phyloP scores from a whole-genome alignment of 768 basidiomycete genomes.

The Russula abietina region DNA sequence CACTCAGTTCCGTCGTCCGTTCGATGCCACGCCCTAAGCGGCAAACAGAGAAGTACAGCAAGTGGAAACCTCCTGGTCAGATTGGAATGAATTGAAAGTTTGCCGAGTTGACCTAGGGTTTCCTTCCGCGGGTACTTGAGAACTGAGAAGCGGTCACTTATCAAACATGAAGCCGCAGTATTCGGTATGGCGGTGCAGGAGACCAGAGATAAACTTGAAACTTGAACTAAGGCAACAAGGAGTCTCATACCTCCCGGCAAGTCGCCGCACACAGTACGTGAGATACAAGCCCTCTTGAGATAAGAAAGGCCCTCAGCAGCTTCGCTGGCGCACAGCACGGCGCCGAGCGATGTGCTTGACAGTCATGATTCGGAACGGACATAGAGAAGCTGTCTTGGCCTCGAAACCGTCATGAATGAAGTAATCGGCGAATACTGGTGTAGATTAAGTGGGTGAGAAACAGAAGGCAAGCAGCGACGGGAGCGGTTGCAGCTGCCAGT shows the following conservation, averaged over 20 bases:
- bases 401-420: background rate
- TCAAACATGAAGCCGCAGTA: background rate
- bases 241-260: background rate
- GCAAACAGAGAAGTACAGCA: background rate
- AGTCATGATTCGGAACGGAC: background rate
- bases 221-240: background rate
- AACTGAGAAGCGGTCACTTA: background rate
- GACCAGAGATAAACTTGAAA: background rate
- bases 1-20: background rate
- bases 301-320: background rate
- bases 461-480: background rate
- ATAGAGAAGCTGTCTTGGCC: background rate
- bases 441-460: background rate
- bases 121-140: background rate
- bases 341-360: background rate
- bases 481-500: background rate
- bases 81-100: background rate
- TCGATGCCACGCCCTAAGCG: slow-evolving; percentile 3
- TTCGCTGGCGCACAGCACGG: background rate
- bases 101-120: background rate
- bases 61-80: background rate
- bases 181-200: background rate
- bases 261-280: background rate
- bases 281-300: background rate
- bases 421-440: background rate